Evolutionary conservation across 2,329 filamentous ascomycete species (phyloP), one percentile per base, ranked within the genome.

Genomic region (Alternaria conjuncta): DNA sequence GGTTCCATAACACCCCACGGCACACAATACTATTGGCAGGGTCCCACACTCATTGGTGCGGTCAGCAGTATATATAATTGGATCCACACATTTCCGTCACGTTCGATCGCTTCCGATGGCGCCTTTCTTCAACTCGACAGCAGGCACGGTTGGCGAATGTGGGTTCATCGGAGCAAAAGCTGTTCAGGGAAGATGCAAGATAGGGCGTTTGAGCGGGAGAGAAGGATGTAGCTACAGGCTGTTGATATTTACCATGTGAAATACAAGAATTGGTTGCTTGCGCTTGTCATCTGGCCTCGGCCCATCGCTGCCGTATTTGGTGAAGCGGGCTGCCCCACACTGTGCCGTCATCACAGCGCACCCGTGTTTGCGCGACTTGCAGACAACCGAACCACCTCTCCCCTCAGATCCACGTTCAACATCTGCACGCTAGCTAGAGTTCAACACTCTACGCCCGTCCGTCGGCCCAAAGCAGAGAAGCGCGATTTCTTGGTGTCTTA

Each of bases 401-500:
- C 64, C 18, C 50, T 56, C 53, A 47, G 57, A 63, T 65, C 60
- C 61, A 60, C 65, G 55, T 65, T 65, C 67, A 69, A 72, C 68
- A 71, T 73, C 67, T 69, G 72, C 67, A 67, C 69, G 57, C 51
- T 55, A 61, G 68, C 70, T 69, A 64, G 71, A 78, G 76, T 74
- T 78, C 76, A 78, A 79, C 75, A 78, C 76, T 79, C 73, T 72
- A 68, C 59, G 71, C 69, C 56, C 50, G 26, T 25, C 53, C 45
- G 43, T 60, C 49, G 44, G 23, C 23, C 21, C 50, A 46, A 43
- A 47, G n/a, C 12, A 18, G 36, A 32, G 45, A 63, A 55, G 50
- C 60, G 57, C 32, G 18, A 23, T 30, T 53, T 45, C 20, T 28
- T 28, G 45, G n/a, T 18, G 46, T 36, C 25, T 44, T 60, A 28